phyloP scores from a whole-genome alignment of 176 grass and related monocot species.

The Bromus sterilis region DNA sequence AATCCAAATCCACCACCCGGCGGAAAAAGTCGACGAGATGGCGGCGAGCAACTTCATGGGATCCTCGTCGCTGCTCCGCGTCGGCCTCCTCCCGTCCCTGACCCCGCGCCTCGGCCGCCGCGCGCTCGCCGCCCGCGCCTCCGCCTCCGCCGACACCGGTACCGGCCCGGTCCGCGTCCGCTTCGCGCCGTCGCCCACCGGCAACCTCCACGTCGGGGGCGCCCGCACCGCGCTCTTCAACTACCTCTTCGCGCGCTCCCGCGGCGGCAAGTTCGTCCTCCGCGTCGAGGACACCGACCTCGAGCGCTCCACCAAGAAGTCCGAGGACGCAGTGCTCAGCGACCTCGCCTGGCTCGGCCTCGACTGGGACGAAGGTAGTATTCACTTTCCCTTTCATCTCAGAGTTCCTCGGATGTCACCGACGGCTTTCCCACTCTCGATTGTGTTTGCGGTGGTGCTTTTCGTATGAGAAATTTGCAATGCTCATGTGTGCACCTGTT shows the following conservation, averaged over 20 bases:
- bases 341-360: constrained; percentile 92
- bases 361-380: constrained; percentile 97
- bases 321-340: constrained; percentile 78
- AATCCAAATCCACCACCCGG: neutral
- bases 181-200: constrained; percentile 86
- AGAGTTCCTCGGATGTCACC: neutral
- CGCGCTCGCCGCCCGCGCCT: constrained; percentile 33
- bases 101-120: neutral
- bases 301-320: constrained; percentile 79
- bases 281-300: constrained; percentile 90
- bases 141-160: neutral
- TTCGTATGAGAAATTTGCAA: neutral
- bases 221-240: constrained; percentile 90
- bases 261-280: constrained; percentile 67
- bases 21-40: neutral
- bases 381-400: neutral
- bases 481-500: neutral
- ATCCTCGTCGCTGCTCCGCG: constrained; percentile 47
- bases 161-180: constrained; percentile 69
- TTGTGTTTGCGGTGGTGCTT: neutral
- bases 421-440: neutral
- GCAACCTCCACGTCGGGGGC: constrained; percentile 85
- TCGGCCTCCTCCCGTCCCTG: constrained; percentile 38
- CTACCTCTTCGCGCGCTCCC: constrained; percentile 89
- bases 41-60: constrained; percentile 33